phyloP scores from a whole-genome alignment of 768 basidiomycete genomes.

The Lactarius indigo region DNA sequence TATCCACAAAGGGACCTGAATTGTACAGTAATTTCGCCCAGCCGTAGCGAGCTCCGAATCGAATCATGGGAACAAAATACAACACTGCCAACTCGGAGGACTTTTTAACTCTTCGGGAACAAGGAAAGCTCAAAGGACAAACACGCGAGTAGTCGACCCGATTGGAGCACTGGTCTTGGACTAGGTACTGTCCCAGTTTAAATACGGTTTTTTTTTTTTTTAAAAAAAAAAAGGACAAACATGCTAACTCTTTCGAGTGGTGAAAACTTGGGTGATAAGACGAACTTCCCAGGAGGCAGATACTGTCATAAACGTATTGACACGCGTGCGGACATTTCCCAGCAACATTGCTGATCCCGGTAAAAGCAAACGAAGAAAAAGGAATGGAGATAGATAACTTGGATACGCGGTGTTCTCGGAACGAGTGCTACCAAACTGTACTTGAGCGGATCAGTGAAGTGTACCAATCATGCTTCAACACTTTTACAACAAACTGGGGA shows the following conservation, averaged over 20 bases:
- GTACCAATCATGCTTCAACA: no score
- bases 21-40: background rate
- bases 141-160: no score
- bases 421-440: background rate
- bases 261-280: constrained; percentile 42
- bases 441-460: background rate
- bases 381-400: background rate
- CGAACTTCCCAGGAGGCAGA: background rate
- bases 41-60: background rate
- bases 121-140: background rate
- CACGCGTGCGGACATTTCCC: no score
- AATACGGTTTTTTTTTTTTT: no score
- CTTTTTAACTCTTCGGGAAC: no score
- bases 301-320: background rate
- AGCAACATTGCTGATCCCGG: background rate
- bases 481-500: background rate
- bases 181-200: no score
- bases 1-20: background rate
- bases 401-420: background rate
- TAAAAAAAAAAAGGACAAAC: background rate
- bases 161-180: no score
- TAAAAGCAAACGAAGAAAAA: background rate
- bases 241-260: background rate
- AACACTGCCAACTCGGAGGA: no score
- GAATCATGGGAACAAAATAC: background rate